Base-by-base conservation (phyloP, 2,329 filamentous ascomycete species). In the Alternaria ventricosa region DNA sequence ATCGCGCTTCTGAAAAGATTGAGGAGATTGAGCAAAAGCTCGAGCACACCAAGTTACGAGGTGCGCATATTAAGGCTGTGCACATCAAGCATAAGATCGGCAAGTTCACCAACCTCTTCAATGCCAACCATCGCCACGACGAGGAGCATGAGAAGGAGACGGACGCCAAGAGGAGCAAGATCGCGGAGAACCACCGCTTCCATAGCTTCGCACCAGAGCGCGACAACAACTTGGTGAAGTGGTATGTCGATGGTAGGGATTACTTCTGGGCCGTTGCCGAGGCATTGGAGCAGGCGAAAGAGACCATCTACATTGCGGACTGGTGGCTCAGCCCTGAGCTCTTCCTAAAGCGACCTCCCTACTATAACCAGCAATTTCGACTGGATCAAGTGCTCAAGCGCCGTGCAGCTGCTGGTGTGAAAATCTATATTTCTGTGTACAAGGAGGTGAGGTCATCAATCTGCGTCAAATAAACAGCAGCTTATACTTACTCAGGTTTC, bases 261-360 rank as follows among this genome's bases (percentile, higher is more conserved):
- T 99, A 99, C 80, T 96, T 96, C 79, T 97, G 94, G 79, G 91
- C 96, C 18, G 94, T 99, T 11, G 96, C 94, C 0, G 89, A 90
- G 33, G 95, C 94, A 0, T 85, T 98, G n/a, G 94, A 98, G 67
- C 86, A 90, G 63, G 96, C 96, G 41, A 92, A 92, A 75, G 95
- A 98, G 81, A 91, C 91, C 49, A 97, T 99, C 71, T 99, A 98
- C 80, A 96, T 99, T 69, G 91, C 87, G 63, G 96, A 98, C 76
- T 99, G 95, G 96, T 98, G 96, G 96, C 84, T 98, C 13, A 96
- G 92, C 4, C 96, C 93, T 0, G 92, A 96, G 80, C 82, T 96
- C 28, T 97, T 95, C 81, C 81, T 99, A 66, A 89, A 96, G 41
- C 87, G 96, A 20, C 94, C 96, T 1, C 92, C 96, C 0, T 90